phyloP scores from a whole-genome alignment of 1,139 yeast species.

The Meyerozyma carpophila region DNA sequence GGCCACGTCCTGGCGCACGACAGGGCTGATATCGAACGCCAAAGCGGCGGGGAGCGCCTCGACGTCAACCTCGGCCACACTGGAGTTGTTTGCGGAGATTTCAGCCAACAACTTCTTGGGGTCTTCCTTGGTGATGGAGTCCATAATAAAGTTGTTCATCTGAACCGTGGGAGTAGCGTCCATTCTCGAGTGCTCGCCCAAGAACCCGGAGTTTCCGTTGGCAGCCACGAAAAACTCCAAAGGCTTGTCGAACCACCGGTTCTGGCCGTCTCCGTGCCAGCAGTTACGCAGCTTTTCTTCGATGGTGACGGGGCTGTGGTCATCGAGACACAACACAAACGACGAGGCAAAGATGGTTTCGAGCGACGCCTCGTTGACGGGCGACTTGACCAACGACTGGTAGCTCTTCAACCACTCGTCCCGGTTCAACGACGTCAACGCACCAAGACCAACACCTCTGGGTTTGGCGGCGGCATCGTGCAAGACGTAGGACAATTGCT shows the following conservation, averaged over 20 bases:
- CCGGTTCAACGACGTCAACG: slow-evolving; percentile 79
- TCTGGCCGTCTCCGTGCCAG: slow-evolving; percentile 94
- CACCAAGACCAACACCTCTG: slow-evolving; percentile 58
- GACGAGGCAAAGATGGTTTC: slow-evolving; percentile 73
- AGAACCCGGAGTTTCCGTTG: slow-evolving; percentile 86
- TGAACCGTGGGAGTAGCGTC: slow-evolving; percentile 96
- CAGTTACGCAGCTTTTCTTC: slow-evolving; percentile 82
- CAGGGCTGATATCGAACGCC: slow-evolving; percentile 46
- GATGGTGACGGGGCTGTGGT: slow-evolving; percentile 64
- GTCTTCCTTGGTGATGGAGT: slow-evolving; percentile 46
- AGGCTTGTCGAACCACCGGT: slow-evolving; percentile 92
- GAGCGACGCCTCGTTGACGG: slow-evolving; percentile 54
- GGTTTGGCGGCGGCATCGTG: slow-evolving; percentile 38
- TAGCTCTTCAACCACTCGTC: slow-evolving; percentile 73
- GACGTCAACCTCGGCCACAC: slow-evolving; percentile 8
- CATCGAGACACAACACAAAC: slow-evolving; percentile 77
- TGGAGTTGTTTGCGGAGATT: slow-evolving; percentile 17
- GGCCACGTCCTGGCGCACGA: slow-evolving; percentile 46
- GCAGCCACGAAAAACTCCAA: slow-evolving; percentile 76
- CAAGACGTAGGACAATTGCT: slow-evolving; percentile 56
- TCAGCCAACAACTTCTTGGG: slow-evolving; percentile 29
- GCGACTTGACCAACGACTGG: slow-evolving; percentile 49
- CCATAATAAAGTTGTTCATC: slow-evolving; percentile 71
- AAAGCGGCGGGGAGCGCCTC: slow-evolving; percentile 9
- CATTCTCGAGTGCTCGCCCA: slow-evolving; percentile 97